These are phyloP conservation scores for Serendipita sp. DNA, from an alignment of 1,284 basidiomycete genomes.

Conservation along the genomic window DNA sequence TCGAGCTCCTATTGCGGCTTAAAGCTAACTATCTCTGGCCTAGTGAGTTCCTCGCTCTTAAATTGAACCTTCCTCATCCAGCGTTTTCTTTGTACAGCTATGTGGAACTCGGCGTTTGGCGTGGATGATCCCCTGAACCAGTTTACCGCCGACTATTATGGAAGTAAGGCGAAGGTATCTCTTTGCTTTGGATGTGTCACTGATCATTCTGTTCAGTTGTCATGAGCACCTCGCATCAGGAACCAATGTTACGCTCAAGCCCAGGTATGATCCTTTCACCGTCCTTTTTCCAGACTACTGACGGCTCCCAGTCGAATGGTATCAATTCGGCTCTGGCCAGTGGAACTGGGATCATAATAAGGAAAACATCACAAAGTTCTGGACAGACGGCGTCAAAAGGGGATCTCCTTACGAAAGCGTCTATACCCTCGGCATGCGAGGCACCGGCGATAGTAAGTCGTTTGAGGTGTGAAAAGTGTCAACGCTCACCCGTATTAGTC, in stretches of 20 bases:
- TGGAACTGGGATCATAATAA: conserved; percentile 49
- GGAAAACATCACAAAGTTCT: conserved; percentile 41
- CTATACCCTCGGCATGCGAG: conserved; percentile 53
- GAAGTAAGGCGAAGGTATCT: conserved; percentile 32
- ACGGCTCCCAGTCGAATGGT: conserved; percentile 33
- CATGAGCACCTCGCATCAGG: conserved; percentile 26
- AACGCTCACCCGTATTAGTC: conserved; percentile 22
- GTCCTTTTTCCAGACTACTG: not conserved
- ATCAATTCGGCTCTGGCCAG: conserved; percentile 34
- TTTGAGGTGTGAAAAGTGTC: conserved; percentile 1
- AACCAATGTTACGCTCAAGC: conserved; percentile 13
- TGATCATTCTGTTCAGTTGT: conserved; percentile 28
- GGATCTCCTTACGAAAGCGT: conserved; percentile 43
- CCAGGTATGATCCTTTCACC: conserved; percentile 11
- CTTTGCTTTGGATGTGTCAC: not conserved
- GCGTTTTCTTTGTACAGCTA: conserved; percentile 8
- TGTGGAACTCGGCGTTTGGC: conserved; percentile 41
- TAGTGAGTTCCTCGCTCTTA: conserved; percentile 20
- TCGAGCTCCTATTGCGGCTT: conserved; percentile 51
- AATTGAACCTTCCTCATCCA: not conserved
- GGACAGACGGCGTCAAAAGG: conserved; percentile 42
- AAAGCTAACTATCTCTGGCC: conserved; percentile 63
- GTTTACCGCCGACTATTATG: conserved; percentile 47
- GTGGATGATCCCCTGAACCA: conserved; percentile 54
- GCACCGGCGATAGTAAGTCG: conserved; percentile 39